A percentile compares a stretch with the other conserved stretches of the same genome.
Conservation (phyloP, 306 rosid genomes). For the Parietaria judaica region DNA sequence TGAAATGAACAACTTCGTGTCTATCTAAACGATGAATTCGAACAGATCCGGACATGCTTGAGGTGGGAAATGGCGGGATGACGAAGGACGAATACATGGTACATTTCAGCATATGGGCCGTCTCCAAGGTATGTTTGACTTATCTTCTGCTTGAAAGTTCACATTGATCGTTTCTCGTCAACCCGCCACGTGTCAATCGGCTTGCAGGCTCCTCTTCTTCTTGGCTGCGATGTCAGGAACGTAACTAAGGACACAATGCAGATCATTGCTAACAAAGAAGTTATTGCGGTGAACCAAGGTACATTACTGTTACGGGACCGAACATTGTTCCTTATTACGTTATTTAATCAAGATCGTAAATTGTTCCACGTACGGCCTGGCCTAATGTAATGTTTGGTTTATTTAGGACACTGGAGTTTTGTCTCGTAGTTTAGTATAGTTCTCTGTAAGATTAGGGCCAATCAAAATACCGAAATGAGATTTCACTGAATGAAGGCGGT, state of each 20-base stretch:
- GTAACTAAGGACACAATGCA: conserved; percentile 60
- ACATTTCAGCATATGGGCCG: conserved; percentile 93
- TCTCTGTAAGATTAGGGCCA: no score
- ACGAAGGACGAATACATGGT: conserved; percentile 70
- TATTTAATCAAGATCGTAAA: not conserved
- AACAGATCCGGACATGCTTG: conserved; percentile 98
- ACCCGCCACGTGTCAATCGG: conserved; percentile 2
- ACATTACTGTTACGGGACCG: not conserved
- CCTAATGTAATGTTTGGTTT: no score
- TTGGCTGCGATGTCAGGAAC: conserved; percentile 85
- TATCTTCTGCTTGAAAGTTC: conserved; percentile 7
- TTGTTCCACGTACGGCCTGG: no score
- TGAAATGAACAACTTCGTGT: not conserved
- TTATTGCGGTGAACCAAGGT: conserved; percentile 87
- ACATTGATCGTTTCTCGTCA: not conserved
- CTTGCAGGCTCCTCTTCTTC: conserved; percentile 93
- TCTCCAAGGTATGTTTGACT: conserved; percentile 61
- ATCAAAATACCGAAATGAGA: no score
- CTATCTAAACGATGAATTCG: conserved; percentile 6
- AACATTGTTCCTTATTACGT: not conserved
- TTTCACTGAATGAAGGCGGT: no score
- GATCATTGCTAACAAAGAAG: conserved; percentile 63
- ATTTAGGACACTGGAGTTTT: no score
- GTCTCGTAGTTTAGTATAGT: no score
- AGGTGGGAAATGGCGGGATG: conserved; percentile 97